These are phyloP conservation scores for Lipomyces spencermartinsiae DNA, from an alignment of 805 yeast species.

Conservation along the genomic window DNA sequence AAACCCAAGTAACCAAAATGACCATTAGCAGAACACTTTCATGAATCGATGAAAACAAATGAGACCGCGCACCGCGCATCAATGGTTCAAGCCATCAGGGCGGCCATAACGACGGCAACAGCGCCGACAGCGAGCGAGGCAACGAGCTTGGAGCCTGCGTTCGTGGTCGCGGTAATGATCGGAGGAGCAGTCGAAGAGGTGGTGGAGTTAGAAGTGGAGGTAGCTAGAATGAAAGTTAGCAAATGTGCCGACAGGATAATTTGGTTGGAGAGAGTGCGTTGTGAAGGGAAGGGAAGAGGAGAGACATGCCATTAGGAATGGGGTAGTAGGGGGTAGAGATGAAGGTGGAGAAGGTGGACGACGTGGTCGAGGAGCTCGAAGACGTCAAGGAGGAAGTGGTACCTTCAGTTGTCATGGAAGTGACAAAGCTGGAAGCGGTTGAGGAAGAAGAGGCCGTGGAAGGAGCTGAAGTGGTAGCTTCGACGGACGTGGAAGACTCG, in stretches of 20 bases:
- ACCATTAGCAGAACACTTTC: neutral
- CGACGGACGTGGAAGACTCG: constrained; percentile 37
- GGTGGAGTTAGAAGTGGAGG: constrained; percentile 16
- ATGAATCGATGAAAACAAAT: neutral
- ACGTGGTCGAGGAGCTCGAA: constrained; percentile 19
- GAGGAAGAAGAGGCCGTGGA: constrained; percentile 22
- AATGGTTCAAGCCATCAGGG: constrained; percentile 27
- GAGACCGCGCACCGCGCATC: neutral
- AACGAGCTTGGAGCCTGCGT: constrained; percentile 26
- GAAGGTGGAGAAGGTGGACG: constrained; percentile 28
- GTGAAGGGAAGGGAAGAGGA: constrained; percentile 4
- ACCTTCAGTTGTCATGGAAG: constrained; percentile 15
- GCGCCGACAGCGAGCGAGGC: constrained; percentile 35
- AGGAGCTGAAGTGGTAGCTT: constrained; percentile 36
- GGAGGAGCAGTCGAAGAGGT: constrained; percentile 29
- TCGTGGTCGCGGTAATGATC: constrained; percentile 22
- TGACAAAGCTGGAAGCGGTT: constrained; percentile 13
- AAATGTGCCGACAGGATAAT: neutral
- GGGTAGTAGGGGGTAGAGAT: constrained; percentile 17
- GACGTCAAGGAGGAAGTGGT: constrained; percentile 15
- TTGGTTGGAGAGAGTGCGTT: neutral
- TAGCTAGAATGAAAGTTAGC: constrained; percentile 18
- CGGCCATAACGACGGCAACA: constrained; percentile 35
- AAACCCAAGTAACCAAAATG: neutral
- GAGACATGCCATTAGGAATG: constrained; percentile 26